phyloP scores from a whole-genome alignment of 495 filamentous ascomycete species.

The Delitschia confertaspora region DNA sequence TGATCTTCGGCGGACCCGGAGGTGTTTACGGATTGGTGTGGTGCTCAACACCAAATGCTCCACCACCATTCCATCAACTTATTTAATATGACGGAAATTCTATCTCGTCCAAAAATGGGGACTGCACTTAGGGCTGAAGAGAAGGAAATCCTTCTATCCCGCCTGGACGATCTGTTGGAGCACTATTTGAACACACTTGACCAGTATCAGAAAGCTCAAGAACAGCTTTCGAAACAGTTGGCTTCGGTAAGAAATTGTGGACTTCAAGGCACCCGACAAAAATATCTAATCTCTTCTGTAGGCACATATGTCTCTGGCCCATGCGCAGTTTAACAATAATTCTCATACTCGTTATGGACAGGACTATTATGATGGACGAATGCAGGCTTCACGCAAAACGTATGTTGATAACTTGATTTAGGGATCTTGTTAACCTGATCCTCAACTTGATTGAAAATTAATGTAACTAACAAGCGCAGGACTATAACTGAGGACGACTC shows the following conservation, averaged over 20 bases:
- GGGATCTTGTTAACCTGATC: background rate
- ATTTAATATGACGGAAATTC: conserved; percentile 12
- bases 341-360: conserved; percentile 33
- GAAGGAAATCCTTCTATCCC: conserved; percentile 6
- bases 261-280: background rate
- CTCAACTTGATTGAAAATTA: too few species aligned
- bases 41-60: background rate
- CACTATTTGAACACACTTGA: conserved; percentile 63
- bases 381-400: conserved; percentile 35
- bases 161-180: conserved; percentile 57
- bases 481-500: too few species aligned
- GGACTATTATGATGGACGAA: conserved; percentile 41
- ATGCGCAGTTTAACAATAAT: conserved; percentile 38
- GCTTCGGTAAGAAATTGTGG: conserved; percentile 40
- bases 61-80: background rate
- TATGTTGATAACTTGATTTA: conserved; percentile 18
- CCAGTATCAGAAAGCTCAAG: conserved; percentile 55
- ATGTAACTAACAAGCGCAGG: too few species aligned
- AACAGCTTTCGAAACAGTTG: conserved; percentile 45
- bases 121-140: background rate
- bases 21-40: background rate
- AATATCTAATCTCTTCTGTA: conserved; percentile 5
- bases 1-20: background rate
- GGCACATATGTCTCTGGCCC: conserved; percentile 39
- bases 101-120: background rate